These are phyloP conservation scores for Bertia moriformis DNA, from an alignment of 2,329 filamentous ascomycete species.

Conservation along the genomic window DNA sequence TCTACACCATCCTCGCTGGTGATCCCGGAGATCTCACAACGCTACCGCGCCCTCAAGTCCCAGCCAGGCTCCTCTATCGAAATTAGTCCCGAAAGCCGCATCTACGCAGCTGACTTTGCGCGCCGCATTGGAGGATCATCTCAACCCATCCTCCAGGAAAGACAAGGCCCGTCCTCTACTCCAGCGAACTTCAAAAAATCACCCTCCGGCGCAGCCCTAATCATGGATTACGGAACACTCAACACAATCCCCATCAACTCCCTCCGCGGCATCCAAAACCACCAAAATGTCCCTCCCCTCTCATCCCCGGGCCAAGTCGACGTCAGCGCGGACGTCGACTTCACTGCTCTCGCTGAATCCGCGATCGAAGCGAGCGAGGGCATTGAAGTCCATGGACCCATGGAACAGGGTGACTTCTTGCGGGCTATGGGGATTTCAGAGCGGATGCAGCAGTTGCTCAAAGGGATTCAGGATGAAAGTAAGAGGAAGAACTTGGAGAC, in stretches of 20 bases:
- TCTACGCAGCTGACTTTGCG: constrained; percentile 71
- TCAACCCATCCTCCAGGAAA: neutral
- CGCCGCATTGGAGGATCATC: constrained; percentile 58
- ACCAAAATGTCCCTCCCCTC: constrained; percentile 68
- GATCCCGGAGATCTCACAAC: constrained; percentile 66
- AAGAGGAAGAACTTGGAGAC: constrained; percentile 49
- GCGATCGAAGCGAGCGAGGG: constrained; percentile 62
- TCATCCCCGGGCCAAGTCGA: constrained; percentile 69
- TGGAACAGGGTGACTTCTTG: constrained; percentile 72
- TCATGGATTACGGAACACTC: constrained; percentile 82
- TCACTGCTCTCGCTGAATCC: constrained; percentile 69
- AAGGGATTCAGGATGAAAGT: constrained; percentile 24
- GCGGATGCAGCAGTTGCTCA: constrained; percentile 54
- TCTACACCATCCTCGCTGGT: constrained; percentile 73
- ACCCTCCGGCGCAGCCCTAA: constrained; percentile 75
- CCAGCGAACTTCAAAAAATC: constrained; percentile 33
- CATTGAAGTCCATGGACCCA: constrained; percentile 83
- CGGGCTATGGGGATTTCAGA: constrained; percentile 69
- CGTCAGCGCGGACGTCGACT: constrained; percentile 86
- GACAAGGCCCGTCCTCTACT: neutral
- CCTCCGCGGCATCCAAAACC: constrained; percentile 71
- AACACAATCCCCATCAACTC: constrained; percentile 69
- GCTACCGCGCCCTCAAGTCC: constrained; percentile 63
- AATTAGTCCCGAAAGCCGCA: constrained; percentile 72
- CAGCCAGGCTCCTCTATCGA: constrained; percentile 64